phyloP scores from a whole-genome alignment of 768 basidiomycete species.

The Lactifluus hygrophoroides region DNA sequence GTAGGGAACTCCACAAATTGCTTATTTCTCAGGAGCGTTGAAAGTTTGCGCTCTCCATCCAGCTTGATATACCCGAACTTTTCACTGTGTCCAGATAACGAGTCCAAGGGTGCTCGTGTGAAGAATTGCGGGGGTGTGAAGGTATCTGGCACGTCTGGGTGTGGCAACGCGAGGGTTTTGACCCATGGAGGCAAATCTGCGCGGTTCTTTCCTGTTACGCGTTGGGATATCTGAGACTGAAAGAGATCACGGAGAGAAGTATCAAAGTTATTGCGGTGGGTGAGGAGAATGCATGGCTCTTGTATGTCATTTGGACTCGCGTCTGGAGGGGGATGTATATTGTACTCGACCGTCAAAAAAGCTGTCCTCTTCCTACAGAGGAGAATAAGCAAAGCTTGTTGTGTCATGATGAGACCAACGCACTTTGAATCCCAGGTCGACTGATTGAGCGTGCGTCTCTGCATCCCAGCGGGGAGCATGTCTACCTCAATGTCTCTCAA shows the following conservation, averaged over 20 bases:
- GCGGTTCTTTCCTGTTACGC: conserved; percentile 37
- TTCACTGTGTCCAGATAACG: conserved; percentile 14
- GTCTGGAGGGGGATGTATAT: conserved; percentile 49
- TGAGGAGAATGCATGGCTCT: conserved; percentile 43
- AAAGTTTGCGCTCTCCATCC: conserved; percentile 41
- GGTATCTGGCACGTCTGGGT: conserved; percentile 46
- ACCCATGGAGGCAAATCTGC: conserved; percentile 47
- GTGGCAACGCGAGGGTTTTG: conserved; percentile 40
- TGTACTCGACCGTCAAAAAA: conserved; percentile 65
- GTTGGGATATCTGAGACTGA: conserved; percentile 38
- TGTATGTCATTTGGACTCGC: conserved; percentile 30
- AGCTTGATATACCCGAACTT: conserved; percentile 45
- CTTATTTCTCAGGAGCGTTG: conserved; percentile 43
- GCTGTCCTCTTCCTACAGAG: conserved; percentile 52
- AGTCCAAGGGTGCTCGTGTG: conserved; percentile 39
- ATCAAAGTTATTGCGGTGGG: conserved; percentile 53
- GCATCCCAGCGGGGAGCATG: conserved; percentile 76
- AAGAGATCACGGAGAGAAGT: conserved; percentile 44
- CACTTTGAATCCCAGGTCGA: conserved; percentile 80
- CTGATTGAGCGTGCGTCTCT: conserved; percentile 64
- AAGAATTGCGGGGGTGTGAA: conserved; percentile 54
- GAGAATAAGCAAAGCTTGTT: not conserved
- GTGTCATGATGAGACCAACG: conserved; percentile 14
- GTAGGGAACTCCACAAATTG: conserved; percentile 80
- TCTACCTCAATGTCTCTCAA: conserved; percentile 64